A percentile compares a stretch with the other conserved stretches of the same genome.
These are phyloP conservation scores for Byssothecium circinans DNA, from an alignment of 2,329 filamentous ascomycete species.

Conservation along the genomic window DNA sequence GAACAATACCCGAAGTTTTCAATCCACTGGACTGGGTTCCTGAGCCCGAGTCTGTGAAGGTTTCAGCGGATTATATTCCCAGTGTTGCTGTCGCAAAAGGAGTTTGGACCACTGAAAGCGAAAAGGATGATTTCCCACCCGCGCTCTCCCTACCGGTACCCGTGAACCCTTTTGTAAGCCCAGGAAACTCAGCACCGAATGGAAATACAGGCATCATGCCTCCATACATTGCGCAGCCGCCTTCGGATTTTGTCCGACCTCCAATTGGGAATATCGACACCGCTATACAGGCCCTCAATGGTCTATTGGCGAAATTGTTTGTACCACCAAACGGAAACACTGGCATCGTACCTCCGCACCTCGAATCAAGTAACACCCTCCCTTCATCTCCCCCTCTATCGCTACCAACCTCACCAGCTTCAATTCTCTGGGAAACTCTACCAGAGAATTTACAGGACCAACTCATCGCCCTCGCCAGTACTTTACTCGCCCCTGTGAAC, in stretches of 20 bases:
- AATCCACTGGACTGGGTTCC: neutral
- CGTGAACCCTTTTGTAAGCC: neutral
- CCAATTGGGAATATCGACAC: too few species aligned
- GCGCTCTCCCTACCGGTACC: neutral
- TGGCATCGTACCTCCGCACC: neutral
- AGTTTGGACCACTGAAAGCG: neutral
- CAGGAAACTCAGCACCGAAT: too few species aligned
- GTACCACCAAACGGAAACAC: neutral
- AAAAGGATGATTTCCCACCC: neutral
- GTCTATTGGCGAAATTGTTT: neutral
- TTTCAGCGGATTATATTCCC: neutral
- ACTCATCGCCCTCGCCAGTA: slow-evolving; percentile 4
- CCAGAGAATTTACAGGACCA: slow-evolving; percentile 3
- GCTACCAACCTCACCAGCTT: neutral
- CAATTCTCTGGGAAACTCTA: slow-evolving; percentile 6
- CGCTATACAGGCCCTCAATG: neutral
- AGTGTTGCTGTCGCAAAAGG: neutral
- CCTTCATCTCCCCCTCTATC: neutral
- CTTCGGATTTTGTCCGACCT: too few species aligned
- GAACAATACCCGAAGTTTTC: neutral
- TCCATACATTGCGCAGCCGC: too few species aligned
- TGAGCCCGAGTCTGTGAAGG: neutral
- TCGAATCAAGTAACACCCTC: neutral
- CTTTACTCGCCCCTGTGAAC: neutral
- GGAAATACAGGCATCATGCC: too few species aligned